Percentiles rank a stretch among this genome's conserved stretches.
Evolutionary conservation across 1,284 basidiomycete genomes (phyloP).

Genomic region (Cryptococcus neoformans): DNA sequence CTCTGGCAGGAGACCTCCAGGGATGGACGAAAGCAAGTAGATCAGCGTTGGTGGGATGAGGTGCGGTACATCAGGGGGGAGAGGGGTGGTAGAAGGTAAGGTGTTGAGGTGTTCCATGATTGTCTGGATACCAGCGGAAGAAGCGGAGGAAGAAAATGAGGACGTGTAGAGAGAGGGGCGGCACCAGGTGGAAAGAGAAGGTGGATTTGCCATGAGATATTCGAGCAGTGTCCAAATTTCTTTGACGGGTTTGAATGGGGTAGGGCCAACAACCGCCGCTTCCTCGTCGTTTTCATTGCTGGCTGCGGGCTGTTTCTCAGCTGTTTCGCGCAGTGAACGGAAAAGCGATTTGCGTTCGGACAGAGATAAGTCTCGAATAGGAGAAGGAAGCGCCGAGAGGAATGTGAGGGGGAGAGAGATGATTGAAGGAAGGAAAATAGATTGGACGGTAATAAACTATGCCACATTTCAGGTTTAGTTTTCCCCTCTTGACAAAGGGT

Average conservation of each 20-base stretch:
- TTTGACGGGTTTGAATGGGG: conserved; percentile 23
- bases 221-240: conserved; percentile 43
- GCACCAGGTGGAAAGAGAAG: background rate
- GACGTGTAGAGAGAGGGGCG: background rate
- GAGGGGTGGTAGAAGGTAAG: conserved; percentile 1
- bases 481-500: conserved; percentile 9
- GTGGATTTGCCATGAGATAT: conserved; percentile 28
- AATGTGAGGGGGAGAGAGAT: conserved; percentile 29
- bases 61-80: background rate
- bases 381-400: conserved; percentile 20
- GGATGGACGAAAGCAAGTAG: conserved; percentile 27
- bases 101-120: background rate
- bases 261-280: background rate
- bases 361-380: conserved; percentile 21
- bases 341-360: conserved; percentile 26
- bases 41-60: conserved; percentile 16
- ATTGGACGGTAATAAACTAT: conserved; percentile 40
- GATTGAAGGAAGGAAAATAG: conserved; percentile 29
- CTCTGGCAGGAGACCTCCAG: conserved; percentile 1
- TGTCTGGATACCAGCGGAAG: background rate
- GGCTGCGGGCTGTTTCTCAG: background rate
- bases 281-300: background rate
- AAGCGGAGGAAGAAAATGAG: background rate
- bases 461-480: no score
- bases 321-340: conserved; percentile 3